A percentile compares a stretch with the other conserved stretches of the same genome.
Evolutionary conservation across 371 early-diverging fungal species (phyloP).

Genomic region (Dichotomocladium elegans): DNA sequence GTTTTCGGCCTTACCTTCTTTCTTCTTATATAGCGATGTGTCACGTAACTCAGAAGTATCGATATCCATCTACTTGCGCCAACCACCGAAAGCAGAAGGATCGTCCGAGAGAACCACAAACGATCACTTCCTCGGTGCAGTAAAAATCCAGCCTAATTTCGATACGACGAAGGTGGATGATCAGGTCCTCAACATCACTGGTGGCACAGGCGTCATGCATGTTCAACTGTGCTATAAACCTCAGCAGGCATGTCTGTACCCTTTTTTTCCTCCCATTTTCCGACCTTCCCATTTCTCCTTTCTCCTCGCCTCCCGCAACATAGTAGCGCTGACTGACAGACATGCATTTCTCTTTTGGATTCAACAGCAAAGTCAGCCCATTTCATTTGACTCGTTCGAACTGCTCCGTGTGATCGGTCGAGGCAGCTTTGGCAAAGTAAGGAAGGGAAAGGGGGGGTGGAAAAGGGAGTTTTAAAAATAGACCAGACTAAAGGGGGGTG

Average conservation of each 20-base stretch:
- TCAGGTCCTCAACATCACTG: slow-evolving; percentile 27
- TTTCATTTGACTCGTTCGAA: slow-evolving; percentile 91
- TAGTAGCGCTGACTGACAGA: background rate
- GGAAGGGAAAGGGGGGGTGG: background rate
- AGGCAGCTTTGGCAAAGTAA: slow-evolving; percentile 94
- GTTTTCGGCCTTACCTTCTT: background rate
- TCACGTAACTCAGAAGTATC: slow-evolving; percentile 80
- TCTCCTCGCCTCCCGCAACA: too few relatives aligned
- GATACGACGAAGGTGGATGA: slow-evolving; percentile 46
- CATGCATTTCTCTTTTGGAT: background rate
- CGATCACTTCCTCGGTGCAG: slow-evolving; percentile 69
- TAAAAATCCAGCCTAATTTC: slow-evolving; percentile 68
- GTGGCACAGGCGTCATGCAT: slow-evolving; percentile 65
- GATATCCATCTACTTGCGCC: slow-evolving; percentile 82
- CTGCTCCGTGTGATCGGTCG: slow-evolving; percentile 93
- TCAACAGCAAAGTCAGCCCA: slow-evolving; percentile 50
- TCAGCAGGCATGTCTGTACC: slow-evolving; percentile 55
- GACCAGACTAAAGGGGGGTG: background rate
- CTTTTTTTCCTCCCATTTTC: too few relatives aligned
- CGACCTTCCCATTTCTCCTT: too few relatives aligned
- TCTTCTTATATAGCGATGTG: slow-evolving; percentile 69
- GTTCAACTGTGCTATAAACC: slow-evolving; percentile 72
- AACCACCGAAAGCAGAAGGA: slow-evolving; percentile 42
- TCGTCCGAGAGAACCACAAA: slow-evolving; percentile 38
- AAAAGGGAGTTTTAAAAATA: background rate